Percentiles rank a stretch among this genome's conserved stretches.
These are phyloP conservation scores for Cyberlindnera saturnus DNA, from an alignment of 805 yeast genomes.

Conservation along the genomic window DNA sequence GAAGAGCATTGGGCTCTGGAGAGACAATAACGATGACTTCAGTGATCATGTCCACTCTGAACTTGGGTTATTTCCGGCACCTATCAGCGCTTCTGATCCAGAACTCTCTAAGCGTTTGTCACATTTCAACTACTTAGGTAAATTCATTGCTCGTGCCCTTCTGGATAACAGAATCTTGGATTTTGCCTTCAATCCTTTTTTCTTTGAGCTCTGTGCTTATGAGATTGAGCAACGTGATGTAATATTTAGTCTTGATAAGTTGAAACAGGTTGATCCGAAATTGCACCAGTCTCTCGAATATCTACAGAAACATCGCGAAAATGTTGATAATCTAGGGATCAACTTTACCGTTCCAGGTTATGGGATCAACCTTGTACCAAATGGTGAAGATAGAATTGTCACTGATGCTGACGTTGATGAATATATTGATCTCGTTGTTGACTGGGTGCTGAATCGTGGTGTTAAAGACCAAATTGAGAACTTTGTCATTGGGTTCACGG, in stretches of 20 bases:
- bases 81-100: conserved; percentile 32
- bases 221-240: conserved; percentile 18
- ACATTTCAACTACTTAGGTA: conserved; percentile 66
- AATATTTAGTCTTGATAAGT: conserved; percentile 17
- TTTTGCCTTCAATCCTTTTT: conserved; percentile 64
- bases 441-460: conserved; percentile 34
- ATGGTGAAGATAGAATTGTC: conserved; percentile 50
- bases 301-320: conserved; percentile 37
- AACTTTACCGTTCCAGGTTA: conserved; percentile 76
- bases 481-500: conserved; percentile 75
- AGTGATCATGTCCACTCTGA: conserved; percentile 34
- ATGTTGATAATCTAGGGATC: conserved; percentile 49
- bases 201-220: conserved; percentile 54
- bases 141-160: conserved; percentile 79
- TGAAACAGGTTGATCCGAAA: conserved; percentile 49
- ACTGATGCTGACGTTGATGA: conserved; percentile 37
- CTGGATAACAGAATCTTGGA: conserved; percentile 87
- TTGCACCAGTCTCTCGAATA: conserved; percentile 53
- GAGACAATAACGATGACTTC: conserved; percentile 27
- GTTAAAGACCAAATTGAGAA: conserved; percentile 56
- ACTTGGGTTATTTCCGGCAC: conserved; percentile 71
- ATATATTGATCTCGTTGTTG: conserved; percentile 35
- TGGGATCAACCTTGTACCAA: conserved; percentile 46
- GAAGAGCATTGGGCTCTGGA: conserved; percentile 62
- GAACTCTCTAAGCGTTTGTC: conserved; percentile 39